Conservation (phyloP, 106 monocot species). For the Platanthera guangdongensis region DNA sequence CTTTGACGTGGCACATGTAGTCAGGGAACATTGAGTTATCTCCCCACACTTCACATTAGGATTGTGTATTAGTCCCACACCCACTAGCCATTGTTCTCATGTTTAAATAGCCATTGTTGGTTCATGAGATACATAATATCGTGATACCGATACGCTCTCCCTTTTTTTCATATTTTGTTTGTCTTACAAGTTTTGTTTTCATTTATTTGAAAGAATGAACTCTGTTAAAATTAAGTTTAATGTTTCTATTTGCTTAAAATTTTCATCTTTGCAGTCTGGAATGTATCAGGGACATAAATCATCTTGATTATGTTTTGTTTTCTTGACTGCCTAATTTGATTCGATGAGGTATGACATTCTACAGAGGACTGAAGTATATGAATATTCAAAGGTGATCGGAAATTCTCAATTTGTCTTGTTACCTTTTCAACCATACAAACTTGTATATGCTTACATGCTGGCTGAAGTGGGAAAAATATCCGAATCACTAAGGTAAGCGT, state of each 20-base stretch:
- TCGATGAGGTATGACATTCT: conserved; percentile 4
- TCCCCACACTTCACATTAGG: no score
- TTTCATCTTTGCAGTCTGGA: conserved; percentile 1
- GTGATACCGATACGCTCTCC: neutral
- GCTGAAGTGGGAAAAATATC: conserved; percentile 90
- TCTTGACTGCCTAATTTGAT: conserved; percentile 2
- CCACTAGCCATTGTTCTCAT: no score
- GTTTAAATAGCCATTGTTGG: neutral
- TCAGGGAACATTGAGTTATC: no score
- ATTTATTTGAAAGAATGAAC: neutral
- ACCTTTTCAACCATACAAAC: conserved; percentile 92
- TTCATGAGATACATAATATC: neutral
- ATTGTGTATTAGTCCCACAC: no score
- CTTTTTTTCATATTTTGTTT: neutral
- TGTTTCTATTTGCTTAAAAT: neutral
- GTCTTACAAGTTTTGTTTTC: neutral
- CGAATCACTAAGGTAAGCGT: conserved; percentile 70
- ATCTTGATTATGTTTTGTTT: conserved; percentile 6
- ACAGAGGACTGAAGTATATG: conserved; percentile 96
- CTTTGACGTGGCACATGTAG: no score
- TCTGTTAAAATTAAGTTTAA: neutral
- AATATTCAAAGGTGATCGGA: conserved; percentile 89
- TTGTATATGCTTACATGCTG: conserved; percentile 92
- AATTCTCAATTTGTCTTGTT: conserved; percentile 88
- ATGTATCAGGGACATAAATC: conserved; percentile 1